A percentile compares a stretch with the other conserved stretches of the same genome.
Conservation (phyloP, 345 rosid species). For the Xanthoceras sorbifolium region DNA sequence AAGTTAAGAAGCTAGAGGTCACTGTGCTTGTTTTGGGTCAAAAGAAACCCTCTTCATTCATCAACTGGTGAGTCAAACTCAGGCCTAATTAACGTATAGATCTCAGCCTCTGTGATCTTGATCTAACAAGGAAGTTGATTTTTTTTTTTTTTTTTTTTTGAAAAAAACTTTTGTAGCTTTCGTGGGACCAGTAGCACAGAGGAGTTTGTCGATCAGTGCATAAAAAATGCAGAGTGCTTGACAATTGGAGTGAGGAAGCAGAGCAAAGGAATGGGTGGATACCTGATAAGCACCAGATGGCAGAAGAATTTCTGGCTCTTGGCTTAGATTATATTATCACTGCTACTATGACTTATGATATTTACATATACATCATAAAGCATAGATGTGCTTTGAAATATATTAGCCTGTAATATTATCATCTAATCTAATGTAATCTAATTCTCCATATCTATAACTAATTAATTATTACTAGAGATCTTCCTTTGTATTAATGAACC, state of each 20-base stretch:
- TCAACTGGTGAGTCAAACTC: slow-evolving; percentile 55
- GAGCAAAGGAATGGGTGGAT: slow-evolving; percentile 80
- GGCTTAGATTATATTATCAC: slow-evolving; percentile 44
- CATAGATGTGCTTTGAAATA: not conserved
- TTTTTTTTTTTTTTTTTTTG: not conserved
- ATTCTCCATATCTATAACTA: slow-evolving; percentile 4
- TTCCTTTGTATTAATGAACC: slow-evolving; percentile 1
- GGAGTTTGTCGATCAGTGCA: slow-evolving; percentile 80
- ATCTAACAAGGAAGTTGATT: not conserved
- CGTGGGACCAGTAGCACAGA: slow-evolving; percentile 72
- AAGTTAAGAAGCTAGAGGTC: slow-evolving; percentile 91
- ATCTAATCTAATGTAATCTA: slow-evolving; percentile 2
- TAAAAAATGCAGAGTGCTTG: slow-evolving; percentile 73
- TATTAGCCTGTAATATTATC: not conserved
- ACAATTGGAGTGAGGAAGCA: slow-evolving; percentile 93
- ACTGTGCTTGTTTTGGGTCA: slow-evolving; percentile 89
- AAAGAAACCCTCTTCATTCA: slow-evolving; percentile 59
- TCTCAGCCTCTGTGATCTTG: slow-evolving; percentile 1
- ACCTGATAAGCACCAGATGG: slow-evolving; percentile 87
- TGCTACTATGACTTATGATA: not conserved
- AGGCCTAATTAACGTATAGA: slow-evolving; percentile 16
- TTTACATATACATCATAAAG: not conserved
- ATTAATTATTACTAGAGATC: slow-evolving; percentile 2
- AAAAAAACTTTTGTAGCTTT: slow-evolving; percentile 56
- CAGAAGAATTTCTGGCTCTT: slow-evolving; percentile 97